Percentiles rank a stretch among this genome's conserved stretches.
Evolutionary conservation across 2,329 filamentous ascomycete genomes (phyloP).

Genomic region (Pyrenophora graminea): DNA sequence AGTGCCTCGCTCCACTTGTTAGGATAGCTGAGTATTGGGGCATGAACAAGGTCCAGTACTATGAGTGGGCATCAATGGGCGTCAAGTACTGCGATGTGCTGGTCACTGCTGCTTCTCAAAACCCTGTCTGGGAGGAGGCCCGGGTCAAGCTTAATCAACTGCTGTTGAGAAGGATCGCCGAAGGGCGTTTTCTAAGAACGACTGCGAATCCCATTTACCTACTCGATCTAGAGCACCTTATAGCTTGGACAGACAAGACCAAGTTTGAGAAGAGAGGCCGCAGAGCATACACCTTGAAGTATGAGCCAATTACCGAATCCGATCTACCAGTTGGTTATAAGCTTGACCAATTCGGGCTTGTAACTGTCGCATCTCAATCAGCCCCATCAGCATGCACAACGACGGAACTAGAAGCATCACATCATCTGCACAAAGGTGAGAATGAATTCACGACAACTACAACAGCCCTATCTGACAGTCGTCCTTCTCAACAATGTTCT

Average conservation of each 20-base stretch:
- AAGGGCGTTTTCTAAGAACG: constrained; percentile 6
- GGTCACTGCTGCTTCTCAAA: constrained; percentile 12
- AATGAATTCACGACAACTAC: no score
- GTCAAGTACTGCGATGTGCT: constrained; percentile 20
- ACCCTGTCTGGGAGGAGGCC: constrained; percentile 17
- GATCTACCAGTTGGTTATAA: constrained; percentile 16
- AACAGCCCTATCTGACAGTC: no score
- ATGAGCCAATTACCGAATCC: constrained; percentile 3
- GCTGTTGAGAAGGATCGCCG: constrained; percentile 15
- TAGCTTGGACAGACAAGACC: constrained; percentile 6
- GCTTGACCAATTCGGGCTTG: constrained; percentile 19
- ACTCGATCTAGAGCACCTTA: constrained; percentile 13
- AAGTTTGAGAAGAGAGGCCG: constrained; percentile 11
- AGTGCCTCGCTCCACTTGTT: constrained; percentile 17
- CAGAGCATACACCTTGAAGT: constrained; percentile 5
- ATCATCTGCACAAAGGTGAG: no score
- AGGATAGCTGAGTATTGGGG: constrained; percentile 13
- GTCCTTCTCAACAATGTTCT: no score
- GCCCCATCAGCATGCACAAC: no score
- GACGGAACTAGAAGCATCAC: no score
- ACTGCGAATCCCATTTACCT: constrained; percentile 12
- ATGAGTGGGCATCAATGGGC: constrained; percentile 17
- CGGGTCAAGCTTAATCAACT: constrained; percentile 20
- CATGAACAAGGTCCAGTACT: constrained; percentile 17
- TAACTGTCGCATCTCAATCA: background rate